Percentiles rank a stretch among this genome's conserved stretches.
These are phyloP conservation scores for Colletotrichum tofieldiae DNA, from an alignment of 2,329 filamentous ascomycete genomes.

Conservation along the genomic window DNA sequence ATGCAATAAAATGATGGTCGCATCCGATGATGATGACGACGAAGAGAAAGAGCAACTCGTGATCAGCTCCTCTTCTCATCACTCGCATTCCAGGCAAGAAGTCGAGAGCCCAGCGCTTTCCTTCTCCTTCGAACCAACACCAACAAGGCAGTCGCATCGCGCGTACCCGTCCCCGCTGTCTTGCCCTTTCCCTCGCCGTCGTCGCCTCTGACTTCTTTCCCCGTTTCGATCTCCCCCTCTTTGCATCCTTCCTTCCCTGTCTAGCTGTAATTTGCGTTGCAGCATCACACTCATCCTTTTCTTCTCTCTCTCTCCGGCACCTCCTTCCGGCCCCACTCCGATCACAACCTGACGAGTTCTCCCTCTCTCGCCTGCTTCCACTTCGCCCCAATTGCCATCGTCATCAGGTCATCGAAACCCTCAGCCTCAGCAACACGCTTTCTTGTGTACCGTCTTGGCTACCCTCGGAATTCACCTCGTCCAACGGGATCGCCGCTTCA, in stretches of 20 bases:
- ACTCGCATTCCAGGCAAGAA: constrained; percentile 7
- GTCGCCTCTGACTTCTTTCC: constrained; percentile 20
- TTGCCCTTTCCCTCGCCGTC: background rate
- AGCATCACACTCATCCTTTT: background rate
- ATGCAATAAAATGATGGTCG: constrained; percentile 11
- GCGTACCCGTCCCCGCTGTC: background rate
- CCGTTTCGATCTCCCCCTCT: background rate
- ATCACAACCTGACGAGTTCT: constrained; percentile 31
- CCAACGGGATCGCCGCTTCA: constrained; percentile 23
- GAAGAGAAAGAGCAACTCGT: constrained; percentile 3
- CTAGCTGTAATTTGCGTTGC: constrained; percentile 14
- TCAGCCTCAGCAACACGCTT: background rate
- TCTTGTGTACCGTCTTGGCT: constrained; percentile 13
- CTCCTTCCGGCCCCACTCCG: constrained; percentile 8
- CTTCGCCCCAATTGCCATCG: constrained; percentile 10
- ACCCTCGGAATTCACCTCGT: background rate
- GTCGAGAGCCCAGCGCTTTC: constrained; percentile 31
- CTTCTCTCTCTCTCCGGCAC: constrained; percentile 8
- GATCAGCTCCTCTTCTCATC: constrained; percentile 4
- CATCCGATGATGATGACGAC: background rate
- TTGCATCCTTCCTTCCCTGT: constrained; percentile 30
- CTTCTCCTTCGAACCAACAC: constrained; percentile 3
- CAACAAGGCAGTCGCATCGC: constrained; percentile 9
- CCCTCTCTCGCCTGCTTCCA: constrained; percentile 31
- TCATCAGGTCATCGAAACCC: constrained; percentile 27